Evolutionary conservation across 2,329 filamentous ascomycete species (phyloP).

Genomic region (Trichoderma polysporum): DNA sequence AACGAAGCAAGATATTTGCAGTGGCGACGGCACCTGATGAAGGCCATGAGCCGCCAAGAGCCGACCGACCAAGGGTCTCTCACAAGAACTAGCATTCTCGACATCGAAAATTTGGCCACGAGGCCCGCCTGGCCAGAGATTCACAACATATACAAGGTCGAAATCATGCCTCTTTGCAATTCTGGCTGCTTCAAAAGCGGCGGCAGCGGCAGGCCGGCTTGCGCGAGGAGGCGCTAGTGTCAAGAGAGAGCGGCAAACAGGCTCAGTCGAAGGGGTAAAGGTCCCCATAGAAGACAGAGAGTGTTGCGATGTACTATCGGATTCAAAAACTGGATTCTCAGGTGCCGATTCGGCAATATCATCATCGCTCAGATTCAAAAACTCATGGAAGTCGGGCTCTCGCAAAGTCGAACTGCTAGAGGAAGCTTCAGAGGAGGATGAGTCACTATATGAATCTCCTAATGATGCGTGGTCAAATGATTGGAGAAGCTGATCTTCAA

Average conservation of each 20-base stretch:
- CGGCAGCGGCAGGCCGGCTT: conserved; percentile 45
- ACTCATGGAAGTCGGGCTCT: conserved; percentile 55
- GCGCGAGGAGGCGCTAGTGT: conserved; percentile 47
- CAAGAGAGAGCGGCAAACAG: conserved; percentile 37
- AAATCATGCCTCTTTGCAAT: conserved; percentile 58
- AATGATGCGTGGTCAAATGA: conserved; percentile 29
- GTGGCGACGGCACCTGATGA: conserved; percentile 50
- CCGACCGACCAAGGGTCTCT: conserved; percentile 44
- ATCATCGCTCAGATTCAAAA: conserved; percentile 55
- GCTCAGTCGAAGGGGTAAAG: conserved; percentile 28
- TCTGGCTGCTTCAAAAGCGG: conserved; percentile 54
- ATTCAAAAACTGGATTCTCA: conserved; percentile 23
- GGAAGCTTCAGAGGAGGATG: conserved; percentile 32
- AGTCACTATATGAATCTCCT: conserved; percentile 32
- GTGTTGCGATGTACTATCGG: conserved; percentile 17
- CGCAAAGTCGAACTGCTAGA: conserved; percentile 41
- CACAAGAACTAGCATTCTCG: conserved; percentile 20
- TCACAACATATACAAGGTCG: conserved; percentile 59
- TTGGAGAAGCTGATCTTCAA: conserved; percentile 30
- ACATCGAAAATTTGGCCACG: conserved; percentile 18
- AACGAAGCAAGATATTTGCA: conserved; percentile 51
- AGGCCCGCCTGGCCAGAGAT: conserved; percentile 50
- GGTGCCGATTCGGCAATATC: conserved; percentile 52
- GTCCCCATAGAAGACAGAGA: conserved; percentile 26
- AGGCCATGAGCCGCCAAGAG: conserved; percentile 57